Base-by-base conservation (phyloP, 352 stramenopile genomes). In the Sclerospora graminicola region DNA sequence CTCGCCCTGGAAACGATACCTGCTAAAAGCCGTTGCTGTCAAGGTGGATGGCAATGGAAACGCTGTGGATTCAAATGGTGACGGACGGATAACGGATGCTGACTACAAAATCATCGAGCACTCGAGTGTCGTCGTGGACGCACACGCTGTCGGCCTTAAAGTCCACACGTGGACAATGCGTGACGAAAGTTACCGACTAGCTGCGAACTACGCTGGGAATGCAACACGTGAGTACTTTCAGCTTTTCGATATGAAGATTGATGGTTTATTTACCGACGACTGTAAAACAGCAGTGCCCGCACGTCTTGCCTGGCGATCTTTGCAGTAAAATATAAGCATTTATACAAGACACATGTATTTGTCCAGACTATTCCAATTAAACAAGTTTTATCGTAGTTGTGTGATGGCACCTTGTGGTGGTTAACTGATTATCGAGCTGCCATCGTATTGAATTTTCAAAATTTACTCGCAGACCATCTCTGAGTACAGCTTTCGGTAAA, bases 1-100 rank as follows among this genome's bases (percentile, higher is more conserved):
- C 33, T 83, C 80, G 30, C 75, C 73, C 9, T 87, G 80, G 57
- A 96, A 96, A 57, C 77, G 79, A 50, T 78, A 88, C 39, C 35
- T 95, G 29, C 54, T 88, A 13, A 69, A 79, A 35, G 51, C 63
- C 5, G 45, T 79, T 9, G 57, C 69, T 3, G 51, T 60, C 14
- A 52, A 82, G 45, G 43, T 77, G 28, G 60, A 80, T 9, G 49
- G 41, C 0, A 23, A 56, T 9, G 74, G 63, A 34, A 72, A 55
- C 26, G 56, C 63, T 9, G 62, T 66, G 26, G 73, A 89, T 43
- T 64, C 49, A 21, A 85, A 86, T 50, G 77, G 71, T 18, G 75
- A 93, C 51, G 70, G 65, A 20, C 37, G 63, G 24, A 40, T 84
- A 26, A 64, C 50, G 14, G 76, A 88, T 44, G 69, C 67, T 5